Percentiles rank a stretch among this genome's conserved stretches.
Conservation (phyloP, 129 eudicot genomes). For the Centella asiatica region DNA sequence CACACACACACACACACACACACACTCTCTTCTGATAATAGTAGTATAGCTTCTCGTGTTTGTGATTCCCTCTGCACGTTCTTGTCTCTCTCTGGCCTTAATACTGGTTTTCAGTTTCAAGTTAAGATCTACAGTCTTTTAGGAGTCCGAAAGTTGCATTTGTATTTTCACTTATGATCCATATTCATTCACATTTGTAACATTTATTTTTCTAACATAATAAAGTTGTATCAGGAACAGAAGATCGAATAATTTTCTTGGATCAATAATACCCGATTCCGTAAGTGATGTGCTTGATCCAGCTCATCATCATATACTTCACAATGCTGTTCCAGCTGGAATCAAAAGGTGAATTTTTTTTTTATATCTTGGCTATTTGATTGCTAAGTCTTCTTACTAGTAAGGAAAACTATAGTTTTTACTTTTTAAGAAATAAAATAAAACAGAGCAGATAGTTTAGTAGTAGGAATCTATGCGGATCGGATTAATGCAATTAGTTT, state of each 20-base stretch:
- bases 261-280: constrained; percentile 69
- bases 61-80: too few species aligned
- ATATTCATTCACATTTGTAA: neutral
- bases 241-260: constrained; percentile 58
- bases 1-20: neutral
- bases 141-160: neutral
- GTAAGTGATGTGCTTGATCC: constrained; percentile 75
- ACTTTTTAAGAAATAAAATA: too few species aligned
- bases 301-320: constrained; percentile 77
- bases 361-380: neutral
- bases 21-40: neutral
- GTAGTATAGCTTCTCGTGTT: too few species aligned
- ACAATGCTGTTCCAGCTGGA: constrained; percentile 77
- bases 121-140: neutral
- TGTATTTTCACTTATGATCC: neutral
- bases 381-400: neutral
- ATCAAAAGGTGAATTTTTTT: constrained; percentile 46
- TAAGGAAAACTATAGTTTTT: neutral
- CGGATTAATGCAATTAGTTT: neutral
- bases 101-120: neutral
- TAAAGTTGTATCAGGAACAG: constrained; percentile 37
- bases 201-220: neutral
- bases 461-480: neutral
- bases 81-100: neutral
- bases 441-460: neutral